Percentiles rank a stretch among this genome's conserved stretches.
Evolutionary conservation across 2,329 filamentous ascomycete species (phyloP).

Genomic region (Microsporum audouinii): DNA sequence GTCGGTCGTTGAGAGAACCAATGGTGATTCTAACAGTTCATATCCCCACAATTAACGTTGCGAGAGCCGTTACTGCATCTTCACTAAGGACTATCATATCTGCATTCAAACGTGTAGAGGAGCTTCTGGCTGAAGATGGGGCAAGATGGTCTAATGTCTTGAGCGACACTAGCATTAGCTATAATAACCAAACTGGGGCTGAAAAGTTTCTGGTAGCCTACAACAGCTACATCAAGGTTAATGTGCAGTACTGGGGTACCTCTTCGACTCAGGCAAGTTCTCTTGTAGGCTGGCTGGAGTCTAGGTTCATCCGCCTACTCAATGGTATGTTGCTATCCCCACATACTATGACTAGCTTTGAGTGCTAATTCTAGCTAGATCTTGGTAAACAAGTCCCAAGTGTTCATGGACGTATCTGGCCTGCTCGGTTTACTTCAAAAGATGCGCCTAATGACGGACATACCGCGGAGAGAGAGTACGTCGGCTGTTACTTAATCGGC

Average conservation of each 20-base stretch:
- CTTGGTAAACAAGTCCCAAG: constrained; percentile 43
- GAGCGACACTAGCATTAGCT: constrained; percentile 11
- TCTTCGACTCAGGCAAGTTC: constrained; percentile 44
- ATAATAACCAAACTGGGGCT: constrained; percentile 14
- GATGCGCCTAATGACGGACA: constrained; percentile 12
- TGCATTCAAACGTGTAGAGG: constrained; percentile 42
- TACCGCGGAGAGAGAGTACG: constrained; percentile 37
- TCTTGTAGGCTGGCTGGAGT: constrained; percentile 54
- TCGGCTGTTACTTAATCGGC: constrained; percentile 52
- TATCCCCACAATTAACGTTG: constrained; percentile 50
- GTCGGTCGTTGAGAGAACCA: constrained; percentile 47
- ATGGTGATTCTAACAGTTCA: constrained; percentile 54
- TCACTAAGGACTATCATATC: constrained; percentile 42
- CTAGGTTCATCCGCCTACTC: constrained; percentile 46
- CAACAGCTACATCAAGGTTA: constrained; percentile 48
- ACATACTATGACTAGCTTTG: neutral
- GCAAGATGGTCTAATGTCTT: constrained; percentile 39
- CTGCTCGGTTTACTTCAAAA: constrained; percentile 44
- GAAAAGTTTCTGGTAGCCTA: constrained; percentile 42
- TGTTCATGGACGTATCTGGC: constrained; percentile 51
- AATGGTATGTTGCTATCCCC: constrained; percentile 39
- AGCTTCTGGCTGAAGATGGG: constrained; percentile 27
- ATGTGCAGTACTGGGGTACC: constrained; percentile 55
- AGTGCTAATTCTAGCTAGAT: constrained; percentile 31
- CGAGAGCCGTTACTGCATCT: constrained; percentile 42